Evolutionary conservation across 768 basidiomycete species (phyloP), one percentile per base, ranked within the genome.

Genomic region (Russula emetica): DNA sequence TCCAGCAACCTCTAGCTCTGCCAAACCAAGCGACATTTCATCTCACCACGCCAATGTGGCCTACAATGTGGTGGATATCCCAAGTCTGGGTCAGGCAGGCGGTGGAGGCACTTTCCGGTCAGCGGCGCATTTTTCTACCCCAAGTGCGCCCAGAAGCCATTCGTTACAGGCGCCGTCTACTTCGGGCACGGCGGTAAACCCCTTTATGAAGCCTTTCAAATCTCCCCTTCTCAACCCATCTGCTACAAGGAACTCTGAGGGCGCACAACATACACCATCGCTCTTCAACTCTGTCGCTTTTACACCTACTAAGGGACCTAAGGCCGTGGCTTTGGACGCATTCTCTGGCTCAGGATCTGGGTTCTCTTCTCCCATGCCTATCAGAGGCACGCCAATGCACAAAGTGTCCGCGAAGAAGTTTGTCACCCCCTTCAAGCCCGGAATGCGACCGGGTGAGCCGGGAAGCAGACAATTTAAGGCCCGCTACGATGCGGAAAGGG

Each of bases 341-440:
- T 36, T 45, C 42, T 28, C 50, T 50, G 8, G 50, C 13, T 45
- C 18, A 8, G 54, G 45, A 6, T 57, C 66, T 7, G 54, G 47
- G 9, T 61, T 67, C 26, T 50, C 66, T 5, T 64, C 62, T 34
- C 59, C 64, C 20, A 50, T 54, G 38, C 44, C 42, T 6, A 22
- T 45, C n/a, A 50, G 32, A 13, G 61, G 59, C 28, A 60, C 60
- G 11, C 52, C 64, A 51, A 36, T 54, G 3, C 59, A 56, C 40
- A 61, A 63, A 22, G 42, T 3, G 11, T 26, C 71, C 5, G 14
- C 2, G 16, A 80, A 76, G 61, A 74, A 78, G 26, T 85, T 84
- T 66, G 80, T 78, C 66, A 78, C 83, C 0, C 83, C 83, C 34
- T 88, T 88, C 71, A 88, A 87, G 69, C 58, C 72, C 6, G 81